phyloP scores from a whole-genome alignment of 139 green algal genomes.

The Micractinium sp. region DNA sequence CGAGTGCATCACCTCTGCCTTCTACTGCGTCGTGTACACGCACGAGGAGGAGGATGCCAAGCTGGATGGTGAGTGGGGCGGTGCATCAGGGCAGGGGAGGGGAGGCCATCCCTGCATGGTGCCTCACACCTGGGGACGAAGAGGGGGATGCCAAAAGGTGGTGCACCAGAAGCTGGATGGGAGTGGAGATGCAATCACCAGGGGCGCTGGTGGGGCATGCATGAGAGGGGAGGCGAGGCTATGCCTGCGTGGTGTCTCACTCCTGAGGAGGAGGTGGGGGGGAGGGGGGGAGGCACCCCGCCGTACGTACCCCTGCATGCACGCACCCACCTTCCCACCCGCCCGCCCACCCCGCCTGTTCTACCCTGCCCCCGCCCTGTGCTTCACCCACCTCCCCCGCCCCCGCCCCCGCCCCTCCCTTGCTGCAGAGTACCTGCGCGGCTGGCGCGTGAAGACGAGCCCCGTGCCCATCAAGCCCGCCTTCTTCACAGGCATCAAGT shows the following conservation, averaged over 20 bases:
- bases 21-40: constrained; percentile 74
- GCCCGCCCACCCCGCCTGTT: neutral
- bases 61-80: constrained; percentile 27
- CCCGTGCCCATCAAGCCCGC: constrained; percentile 54
- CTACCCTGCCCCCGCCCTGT: too few species aligned
- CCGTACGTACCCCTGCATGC: too few species aligned
- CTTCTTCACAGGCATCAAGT: constrained; percentile 67
- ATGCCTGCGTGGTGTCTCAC: too few species aligned
- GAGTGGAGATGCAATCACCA: too few species aligned
- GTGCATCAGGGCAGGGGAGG: too few species aligned
- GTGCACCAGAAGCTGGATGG: too few species aligned
- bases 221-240: neutral
- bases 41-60: constrained; percentile 37
- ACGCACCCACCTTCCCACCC: neutral
- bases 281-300: too few species aligned
- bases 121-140: too few species aligned
- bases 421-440: constrained; percentile 47
- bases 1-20: constrained; percentile 45
- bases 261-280: too few species aligned
- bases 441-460: constrained; percentile 60
- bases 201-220: too few species aligned
- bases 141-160: constrained; percentile 25
- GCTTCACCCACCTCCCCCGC: neutral
- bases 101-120: too few species aligned
- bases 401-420: neutral